Evolutionary conservation across 345 rosid genomes (phyloP), one percentile per base, ranked within the genome.

Genomic region (Rhodomyrtus tomentosa): DNA sequence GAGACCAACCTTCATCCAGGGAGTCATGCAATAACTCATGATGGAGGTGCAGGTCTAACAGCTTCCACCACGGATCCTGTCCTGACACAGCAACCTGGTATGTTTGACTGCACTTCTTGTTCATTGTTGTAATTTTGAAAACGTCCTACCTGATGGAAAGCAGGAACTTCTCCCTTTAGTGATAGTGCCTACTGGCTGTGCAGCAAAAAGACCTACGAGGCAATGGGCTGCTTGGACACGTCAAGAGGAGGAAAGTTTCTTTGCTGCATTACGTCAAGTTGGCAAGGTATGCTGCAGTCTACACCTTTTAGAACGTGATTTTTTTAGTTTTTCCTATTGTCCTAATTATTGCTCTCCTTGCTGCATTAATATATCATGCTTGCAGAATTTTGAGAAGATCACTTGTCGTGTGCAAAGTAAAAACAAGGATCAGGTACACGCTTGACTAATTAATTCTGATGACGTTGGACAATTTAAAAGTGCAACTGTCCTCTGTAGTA

Each of bases 211-310:
- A 87, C 93, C 98, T 38, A 97, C 99, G 42, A 87, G 99, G 83
- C 98, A 98, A 84, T 98, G 99, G 99, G 99, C 99, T 90, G 99
- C 99, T 85, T 98, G 99, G 99, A 98, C 99, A 53, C 98, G 93
- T 83, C 93, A 96, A 90, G 99, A 98, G 91, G 99, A 98, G 87
- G 99, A 96, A 90, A 93, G 96, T 88, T 98, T 98, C 90, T 98
- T 98, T 90, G 91, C 93, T 87, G 99, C 99, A 29, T 91, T 98
- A 88, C 96, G 99, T 84, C 99, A 96, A 94, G 98, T 95, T 89
- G 99, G 99, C 89, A 98, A 98, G 98, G 99, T 89, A 90, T 83
- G 90, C 83, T 84, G 32, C 84, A 82, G 48, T 54, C 74, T n/a
- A 80, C 68, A 68, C 82, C 40, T 80, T 38, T 62, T 76, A 68